Conservation (phyloP, 805 yeast species). For the Debaryomyces tyrocola region DNA sequence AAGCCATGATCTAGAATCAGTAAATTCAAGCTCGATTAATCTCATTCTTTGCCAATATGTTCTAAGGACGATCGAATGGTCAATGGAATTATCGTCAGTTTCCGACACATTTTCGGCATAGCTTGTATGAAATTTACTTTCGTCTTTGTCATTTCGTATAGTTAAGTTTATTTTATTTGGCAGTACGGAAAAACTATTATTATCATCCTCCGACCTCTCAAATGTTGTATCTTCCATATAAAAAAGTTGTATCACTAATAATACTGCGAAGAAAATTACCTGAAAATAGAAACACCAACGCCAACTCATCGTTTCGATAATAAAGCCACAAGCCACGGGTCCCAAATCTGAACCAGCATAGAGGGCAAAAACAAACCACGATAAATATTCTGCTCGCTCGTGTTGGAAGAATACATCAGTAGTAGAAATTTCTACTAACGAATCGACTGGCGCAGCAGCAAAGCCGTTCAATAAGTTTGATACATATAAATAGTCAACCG, state of each 20-base stretch:
- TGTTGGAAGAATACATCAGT: conserved; percentile 33
- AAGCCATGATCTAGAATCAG: conserved; percentile 41
- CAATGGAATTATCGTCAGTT: conserved; percentile 5
- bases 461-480: conserved; percentile 24
- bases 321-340: conserved; percentile 31
- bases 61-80: conserved; percentile 21
- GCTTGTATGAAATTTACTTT: no score
- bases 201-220: conserved; percentile 7
- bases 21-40: conserved; percentile 35
- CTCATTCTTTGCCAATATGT: conserved; percentile 37
- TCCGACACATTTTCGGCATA: no score
- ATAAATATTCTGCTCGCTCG: conserved; percentile 29
- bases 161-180: no score
- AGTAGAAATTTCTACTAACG: conserved; percentile 32
- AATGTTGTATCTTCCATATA: conserved; percentile 35
- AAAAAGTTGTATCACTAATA: conserved; percentile 24
- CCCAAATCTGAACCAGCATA: conserved; percentile 30
- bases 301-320: conserved; percentile 23
- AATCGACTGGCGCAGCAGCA: conserved; percentile 39
- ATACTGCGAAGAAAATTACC: conserved; percentile 25
- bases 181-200: no score
- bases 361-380: conserved; percentile 26
- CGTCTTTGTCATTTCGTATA: no score
- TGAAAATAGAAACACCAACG: conserved; percentile 31
- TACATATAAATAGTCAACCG: conserved; percentile 19